These are phyloP conservation scores for Dunaliella sp. DNA, from an alignment of 139 green algal genomes.

Conservation along the genomic window DNA sequence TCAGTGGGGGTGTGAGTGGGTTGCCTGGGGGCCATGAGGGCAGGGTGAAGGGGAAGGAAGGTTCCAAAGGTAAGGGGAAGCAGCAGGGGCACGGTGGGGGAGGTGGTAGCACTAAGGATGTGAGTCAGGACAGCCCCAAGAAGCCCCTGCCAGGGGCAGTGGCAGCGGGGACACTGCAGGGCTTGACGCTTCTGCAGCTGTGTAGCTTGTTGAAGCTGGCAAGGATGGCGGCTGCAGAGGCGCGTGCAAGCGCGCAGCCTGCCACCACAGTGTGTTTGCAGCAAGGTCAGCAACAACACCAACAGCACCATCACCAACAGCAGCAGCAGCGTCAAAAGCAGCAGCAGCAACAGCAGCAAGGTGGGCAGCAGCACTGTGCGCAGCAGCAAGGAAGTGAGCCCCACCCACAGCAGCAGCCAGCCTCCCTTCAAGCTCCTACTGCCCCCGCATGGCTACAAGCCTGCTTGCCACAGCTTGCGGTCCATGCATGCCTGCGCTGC, in stretches of 20 bases:
- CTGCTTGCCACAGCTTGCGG: not conserved
- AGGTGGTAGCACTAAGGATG: not conserved
- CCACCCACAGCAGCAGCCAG: too few species aligned
- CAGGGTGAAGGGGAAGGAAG: not conserved
- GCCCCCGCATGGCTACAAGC: not conserved
- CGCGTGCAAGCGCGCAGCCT: not conserved
- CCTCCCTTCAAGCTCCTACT: too few species aligned
- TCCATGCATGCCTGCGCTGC: not conserved
- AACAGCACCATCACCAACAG: not conserved
- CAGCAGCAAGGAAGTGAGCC: too few species aligned
- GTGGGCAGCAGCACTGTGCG: too few species aligned
- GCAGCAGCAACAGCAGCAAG: not conserved
- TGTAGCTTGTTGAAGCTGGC: not conserved
- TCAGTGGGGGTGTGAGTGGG: not conserved
- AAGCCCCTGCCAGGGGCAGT: not conserved
- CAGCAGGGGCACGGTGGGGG: not conserved
- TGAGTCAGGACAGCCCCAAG: not conserved
- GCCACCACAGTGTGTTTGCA: too few species aligned
- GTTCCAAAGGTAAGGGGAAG: not conserved
- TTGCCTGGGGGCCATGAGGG: not conserved
- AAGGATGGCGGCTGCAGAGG: not conserved
- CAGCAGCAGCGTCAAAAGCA: not conserved
- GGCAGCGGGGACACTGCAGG: not conserved
- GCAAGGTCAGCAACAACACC: not conserved
- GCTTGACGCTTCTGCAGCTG: not conserved